phyloP scores from a whole-genome alignment of 306 rosid genomes.

The Medicago arabica region DNA sequence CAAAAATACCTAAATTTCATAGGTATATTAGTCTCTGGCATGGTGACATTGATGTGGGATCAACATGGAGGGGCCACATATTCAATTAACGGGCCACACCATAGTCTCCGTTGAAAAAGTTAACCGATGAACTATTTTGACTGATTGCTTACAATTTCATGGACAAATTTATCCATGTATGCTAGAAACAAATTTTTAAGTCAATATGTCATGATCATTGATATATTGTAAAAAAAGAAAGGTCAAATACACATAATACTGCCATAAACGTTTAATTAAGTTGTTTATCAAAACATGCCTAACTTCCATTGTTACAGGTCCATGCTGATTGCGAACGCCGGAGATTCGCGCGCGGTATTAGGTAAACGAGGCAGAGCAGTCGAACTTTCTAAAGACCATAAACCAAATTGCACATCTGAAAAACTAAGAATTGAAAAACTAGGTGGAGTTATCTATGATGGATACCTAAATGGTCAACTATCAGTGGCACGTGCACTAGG shows the following conservation, averaged over 20 bases:
- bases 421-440: slow-evolving; percentile 74
- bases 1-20: too few species aligned
- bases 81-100: too few species aligned
- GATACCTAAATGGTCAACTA: slow-evolving; percentile 74
- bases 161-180: neutral
- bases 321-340: slow-evolving; percentile 66
- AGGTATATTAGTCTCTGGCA: neutral
- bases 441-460: slow-evolving; percentile 74
- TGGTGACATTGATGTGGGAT: neutral
- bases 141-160: too few species aligned
- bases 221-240: neutral
- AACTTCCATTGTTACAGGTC: slow-evolving; percentile 45
- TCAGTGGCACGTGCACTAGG: slow-evolving; percentile 78
- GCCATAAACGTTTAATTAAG: neutral
- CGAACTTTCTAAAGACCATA: slow-evolving; percentile 75
- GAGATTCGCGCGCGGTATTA: slow-evolving; percentile 75
- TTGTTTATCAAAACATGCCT: neutral
- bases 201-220: neutral
- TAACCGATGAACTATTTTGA: too few species aligned
- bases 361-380: slow-evolving; percentile 70
- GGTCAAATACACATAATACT: neutral
- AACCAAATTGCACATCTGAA: slow-evolving; percentile 74
- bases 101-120: too few species aligned
- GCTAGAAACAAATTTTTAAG: neutral
- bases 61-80: neutral